Conservation (phyloP, 1,284 basidiomycete genomes). For the Sporisorium reilianum region DNA sequence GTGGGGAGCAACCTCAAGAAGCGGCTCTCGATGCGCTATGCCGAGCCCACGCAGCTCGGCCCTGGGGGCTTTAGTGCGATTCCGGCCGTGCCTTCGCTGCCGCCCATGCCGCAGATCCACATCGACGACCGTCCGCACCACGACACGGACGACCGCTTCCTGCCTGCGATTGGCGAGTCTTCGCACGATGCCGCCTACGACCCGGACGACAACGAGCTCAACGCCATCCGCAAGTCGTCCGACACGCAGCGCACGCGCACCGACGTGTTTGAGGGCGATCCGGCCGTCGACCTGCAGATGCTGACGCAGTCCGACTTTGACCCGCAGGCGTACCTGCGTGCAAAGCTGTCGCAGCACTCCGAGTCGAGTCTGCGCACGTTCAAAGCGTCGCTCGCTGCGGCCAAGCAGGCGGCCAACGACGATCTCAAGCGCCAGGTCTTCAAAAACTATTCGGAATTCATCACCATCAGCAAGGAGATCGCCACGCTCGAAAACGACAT, state of each 20-base stretch:
- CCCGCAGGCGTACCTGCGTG: conserved; percentile 59
- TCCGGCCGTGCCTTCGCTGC: conserved; percentile 44
- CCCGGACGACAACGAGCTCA: conserved; percentile 32
- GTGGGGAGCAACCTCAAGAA: conserved; percentile 67
- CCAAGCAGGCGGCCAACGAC: conserved; percentile 57
- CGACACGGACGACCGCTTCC: conserved; percentile 8
- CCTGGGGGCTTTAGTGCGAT: conserved; percentile 55
- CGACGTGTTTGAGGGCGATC: conserved; percentile 45
- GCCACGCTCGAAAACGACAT: conserved; percentile 96
- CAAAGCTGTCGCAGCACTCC: conserved; percentile 57
- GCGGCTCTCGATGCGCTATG: conserved; percentile 67
- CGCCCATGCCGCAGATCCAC: conserved; percentile 37
- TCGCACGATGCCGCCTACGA: conserved; percentile 38
- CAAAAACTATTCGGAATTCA: conserved; percentile 87
- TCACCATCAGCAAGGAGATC: conserved; percentile 96
- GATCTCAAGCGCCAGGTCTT: conserved; percentile 64
- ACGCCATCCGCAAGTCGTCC: conserved; percentile 29
- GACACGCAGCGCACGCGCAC: conserved; percentile 26
- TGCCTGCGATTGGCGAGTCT: conserved; percentile 39
- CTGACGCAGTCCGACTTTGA: conserved; percentile 62
- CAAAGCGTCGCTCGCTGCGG: conserved; percentile 38
- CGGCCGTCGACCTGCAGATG: conserved; percentile 58
- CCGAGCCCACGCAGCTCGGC: conserved; percentile 58
- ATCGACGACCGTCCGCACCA: conserved; percentile 30
- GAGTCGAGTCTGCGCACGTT: conserved; percentile 56